Evolutionary conservation across 192 early-diverging fungal species (phyloP).

Genomic region (Coemansia sp.): DNA sequence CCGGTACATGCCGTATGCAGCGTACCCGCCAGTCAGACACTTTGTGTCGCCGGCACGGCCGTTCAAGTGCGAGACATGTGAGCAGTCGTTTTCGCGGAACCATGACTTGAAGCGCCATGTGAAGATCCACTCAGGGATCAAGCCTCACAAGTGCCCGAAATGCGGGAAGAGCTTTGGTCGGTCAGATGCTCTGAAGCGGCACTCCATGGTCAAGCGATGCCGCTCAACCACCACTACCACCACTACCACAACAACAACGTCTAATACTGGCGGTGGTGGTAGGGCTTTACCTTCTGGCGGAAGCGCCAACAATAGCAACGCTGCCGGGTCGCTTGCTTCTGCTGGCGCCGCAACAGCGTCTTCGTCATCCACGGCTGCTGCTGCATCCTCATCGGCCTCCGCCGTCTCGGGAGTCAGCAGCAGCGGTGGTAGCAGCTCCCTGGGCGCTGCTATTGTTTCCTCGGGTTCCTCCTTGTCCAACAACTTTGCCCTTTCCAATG

Average conservation of each 20-base stretch:
- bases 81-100: slow-evolving; percentile 67
- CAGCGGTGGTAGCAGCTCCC: background rate
- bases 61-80: slow-evolving; percentile 58
- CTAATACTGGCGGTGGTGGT: background rate
- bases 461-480: slow-evolving; percentile 7
- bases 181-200: slow-evolving; percentile 71
- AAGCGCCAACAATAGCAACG: background rate
- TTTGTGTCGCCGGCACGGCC: slow-evolving; percentile 57
- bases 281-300: slow-evolving; percentile 8
- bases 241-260: background rate
- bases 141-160: slow-evolving; percentile 72
- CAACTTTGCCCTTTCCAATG: background rate
- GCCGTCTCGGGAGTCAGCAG: background rate
- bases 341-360: background rate
- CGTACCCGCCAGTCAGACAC: slow-evolving; percentile 52
- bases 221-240: slow-evolving; percentile 27
- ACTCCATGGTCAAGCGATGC: slow-evolving; percentile 66
- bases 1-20: slow-evolving; percentile 49
- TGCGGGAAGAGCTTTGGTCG: slow-evolving; percentile 76
- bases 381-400: slow-evolving; percentile 7
- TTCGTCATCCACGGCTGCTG: background rate
- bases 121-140: slow-evolving; percentile 72
- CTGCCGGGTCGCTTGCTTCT: background rate
- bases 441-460: background rate
- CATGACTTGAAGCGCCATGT: slow-evolving; percentile 76